phyloP scores from a whole-genome alignment of 345 rosid species.

The Syzygium aqueum region DNA sequence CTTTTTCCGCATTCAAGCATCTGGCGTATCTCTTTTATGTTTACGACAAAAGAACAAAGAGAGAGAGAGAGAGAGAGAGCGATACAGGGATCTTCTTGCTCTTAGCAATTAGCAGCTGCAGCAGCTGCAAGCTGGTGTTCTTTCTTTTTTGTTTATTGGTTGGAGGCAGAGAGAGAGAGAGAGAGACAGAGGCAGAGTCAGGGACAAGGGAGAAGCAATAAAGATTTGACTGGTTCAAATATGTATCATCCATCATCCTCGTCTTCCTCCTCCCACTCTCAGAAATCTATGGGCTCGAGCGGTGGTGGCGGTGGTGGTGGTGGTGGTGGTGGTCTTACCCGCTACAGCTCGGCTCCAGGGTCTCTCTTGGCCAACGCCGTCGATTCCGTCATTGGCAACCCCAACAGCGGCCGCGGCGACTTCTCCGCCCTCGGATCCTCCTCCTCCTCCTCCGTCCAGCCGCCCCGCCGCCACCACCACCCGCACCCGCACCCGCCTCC shows the following conservation, averaged over 20 bases:
- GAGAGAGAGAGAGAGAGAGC: not conserved
- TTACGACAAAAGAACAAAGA: not conserved
- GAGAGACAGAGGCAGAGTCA: not conserved
- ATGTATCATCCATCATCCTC: constrained; percentile 32
- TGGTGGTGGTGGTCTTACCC: constrained; percentile 31
- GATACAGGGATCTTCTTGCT: not conserved
- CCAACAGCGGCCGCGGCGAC: constrained; percentile 10
- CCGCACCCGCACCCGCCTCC: constrained; percentile 4
- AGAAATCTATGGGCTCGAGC: constrained; percentile 20
- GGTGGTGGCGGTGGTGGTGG: not conserved
- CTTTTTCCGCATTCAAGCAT: not conserved
- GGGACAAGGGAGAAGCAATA: not conserved
- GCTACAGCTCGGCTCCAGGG: constrained; percentile 84
- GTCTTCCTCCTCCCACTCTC: constrained; percentile 50
- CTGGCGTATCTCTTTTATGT: not conserved
- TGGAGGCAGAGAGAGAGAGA: not conserved
- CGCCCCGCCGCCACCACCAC: not conserved
- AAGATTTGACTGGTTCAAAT: not conserved
- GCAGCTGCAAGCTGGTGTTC: not conserved
- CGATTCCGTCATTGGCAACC: constrained; percentile 54
- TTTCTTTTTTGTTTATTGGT: not conserved
- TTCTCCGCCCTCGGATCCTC: constrained; percentile 1
- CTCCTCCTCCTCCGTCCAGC: not conserved
- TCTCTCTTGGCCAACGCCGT: constrained; percentile 56
- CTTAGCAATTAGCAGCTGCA: not conserved